phyloP scores from a whole-genome alignment of 805 yeast genomes.

The Candida lessepsii region DNA sequence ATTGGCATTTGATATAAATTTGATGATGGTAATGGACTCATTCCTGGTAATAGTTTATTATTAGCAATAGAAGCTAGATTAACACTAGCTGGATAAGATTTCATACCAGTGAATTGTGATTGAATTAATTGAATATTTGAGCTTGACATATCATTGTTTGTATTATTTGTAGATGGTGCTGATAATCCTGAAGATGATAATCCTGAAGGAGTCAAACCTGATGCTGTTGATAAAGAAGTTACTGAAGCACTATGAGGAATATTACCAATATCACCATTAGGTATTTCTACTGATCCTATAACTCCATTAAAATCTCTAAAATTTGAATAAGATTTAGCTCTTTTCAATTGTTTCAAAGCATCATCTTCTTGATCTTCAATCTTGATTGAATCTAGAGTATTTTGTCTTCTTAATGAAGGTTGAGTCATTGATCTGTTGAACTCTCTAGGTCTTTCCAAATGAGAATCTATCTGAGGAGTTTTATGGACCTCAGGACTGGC shows the following conservation, averaged over 20 bases:
- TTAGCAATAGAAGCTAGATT: constrained; percentile 55
- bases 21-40: constrained; percentile 16
- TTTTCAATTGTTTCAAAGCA: constrained; percentile 39
- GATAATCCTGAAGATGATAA: not conserved
- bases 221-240: not conserved
- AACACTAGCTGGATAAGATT: constrained; percentile 51
- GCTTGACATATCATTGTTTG: no score
- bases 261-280: no score
- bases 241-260: no score
- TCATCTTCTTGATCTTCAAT: constrained; percentile 43
- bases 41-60: constrained; percentile 28
- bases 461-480: not conserved
- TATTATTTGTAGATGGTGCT: no score
- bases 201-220: not conserved
- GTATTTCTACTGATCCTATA: constrained; percentile 1
- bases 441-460: not conserved
- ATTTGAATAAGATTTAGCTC: constrained; percentile 31
- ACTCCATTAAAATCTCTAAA: constrained; percentile 2
- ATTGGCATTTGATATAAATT: constrained; percentile 7
- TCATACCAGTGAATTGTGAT: constrained; percentile 23
- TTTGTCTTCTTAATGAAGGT: constrained; percentile 21
- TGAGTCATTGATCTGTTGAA: constrained; percentile 14
- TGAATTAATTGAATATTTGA: constrained; percentile 25
- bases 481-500: not conserved
- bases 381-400: constrained; percentile 30